Conservation (phyloP, 257 asterid species). For the Gentiana macrophylla region DNA sequence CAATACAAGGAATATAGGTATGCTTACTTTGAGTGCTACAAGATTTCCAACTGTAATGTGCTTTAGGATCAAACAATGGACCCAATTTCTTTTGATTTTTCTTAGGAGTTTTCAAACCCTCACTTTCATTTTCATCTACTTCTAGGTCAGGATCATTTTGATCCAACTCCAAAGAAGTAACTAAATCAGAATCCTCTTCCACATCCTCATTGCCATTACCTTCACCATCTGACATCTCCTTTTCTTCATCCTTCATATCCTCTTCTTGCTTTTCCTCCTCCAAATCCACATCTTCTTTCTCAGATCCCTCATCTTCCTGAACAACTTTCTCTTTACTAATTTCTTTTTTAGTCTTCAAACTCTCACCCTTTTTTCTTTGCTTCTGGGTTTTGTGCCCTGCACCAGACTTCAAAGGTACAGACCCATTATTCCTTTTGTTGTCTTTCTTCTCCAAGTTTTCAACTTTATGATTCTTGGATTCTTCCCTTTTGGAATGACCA, state of each 20-base stretch:
- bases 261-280: conserved; percentile 16
- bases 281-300: conserved; percentile 36
- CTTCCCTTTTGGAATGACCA: conserved; percentile 21
- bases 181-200: conserved; percentile 31
- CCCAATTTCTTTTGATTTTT: conserved; percentile 46
- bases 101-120: conserved; percentile 8
- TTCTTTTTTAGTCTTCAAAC: conserved; percentile 19
- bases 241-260: conserved; percentile 10
- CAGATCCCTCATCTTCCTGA: conserved; percentile 45
- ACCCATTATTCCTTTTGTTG: conserved; percentile 28
- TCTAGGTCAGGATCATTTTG: conserved; percentile 24
- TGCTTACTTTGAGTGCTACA: conserved; percentile 85
- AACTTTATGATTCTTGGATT: conserved; percentile 19
- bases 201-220: conserved; percentile 19
- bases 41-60: conserved; percentile 56
- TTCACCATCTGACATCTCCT: conserved; percentile 22
- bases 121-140: conserved; percentile 34
- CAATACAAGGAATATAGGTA: conserved; percentile 90
- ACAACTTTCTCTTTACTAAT: conserved; percentile 16
- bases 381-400: conserved; percentile 26
- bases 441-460: conserved; percentile 31
- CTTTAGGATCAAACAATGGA: conserved; percentile 63
- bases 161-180: conserved; percentile 35
- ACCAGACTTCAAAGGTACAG: conserved; percentile 36
- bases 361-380: conserved; percentile 16